phyloP scores from a whole-genome alignment of 768 basidiomycete genomes.

The Lactifluus subvellereus region DNA sequence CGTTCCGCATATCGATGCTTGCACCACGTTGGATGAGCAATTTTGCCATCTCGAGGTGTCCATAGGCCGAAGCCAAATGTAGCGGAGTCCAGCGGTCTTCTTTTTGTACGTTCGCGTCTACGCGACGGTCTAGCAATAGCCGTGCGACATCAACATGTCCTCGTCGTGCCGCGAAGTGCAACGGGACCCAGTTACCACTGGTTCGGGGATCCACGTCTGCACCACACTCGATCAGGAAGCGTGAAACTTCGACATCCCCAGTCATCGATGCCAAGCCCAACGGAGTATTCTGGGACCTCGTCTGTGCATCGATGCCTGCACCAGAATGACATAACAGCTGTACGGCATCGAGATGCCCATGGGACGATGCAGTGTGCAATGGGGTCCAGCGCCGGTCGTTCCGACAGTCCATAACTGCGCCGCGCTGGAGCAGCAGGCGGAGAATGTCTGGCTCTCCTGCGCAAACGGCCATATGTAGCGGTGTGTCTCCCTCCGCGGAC shows the following conservation, averaged over 20 bases:
- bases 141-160: not conserved
- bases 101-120: not conserved
- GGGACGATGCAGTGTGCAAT: not conserved
- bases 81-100: not conserved
- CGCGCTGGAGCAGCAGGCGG: not conserved
- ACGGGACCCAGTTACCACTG: not conserved
- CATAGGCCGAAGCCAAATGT: not conserved
- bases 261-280: no score
- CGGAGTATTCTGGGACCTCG: no score
- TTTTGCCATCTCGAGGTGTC: not conserved
- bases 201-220: no score
- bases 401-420: not conserved
- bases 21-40: not conserved
- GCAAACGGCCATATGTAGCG: no score
- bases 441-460: no score
- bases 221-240: no score
- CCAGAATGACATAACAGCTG: no score
- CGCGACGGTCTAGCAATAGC: constrained; percentile 2
- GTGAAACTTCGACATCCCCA: no score
- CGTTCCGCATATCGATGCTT: not conserved
- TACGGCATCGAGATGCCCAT: no score
- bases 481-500: no score
- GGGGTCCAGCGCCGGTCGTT: not conserved
- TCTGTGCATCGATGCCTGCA: no score
- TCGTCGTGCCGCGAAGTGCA: not conserved